Evolutionary conservation across 352 stramenopile genomes (phyloP).

Genomic region (Plasmopara halstedii): DNA sequence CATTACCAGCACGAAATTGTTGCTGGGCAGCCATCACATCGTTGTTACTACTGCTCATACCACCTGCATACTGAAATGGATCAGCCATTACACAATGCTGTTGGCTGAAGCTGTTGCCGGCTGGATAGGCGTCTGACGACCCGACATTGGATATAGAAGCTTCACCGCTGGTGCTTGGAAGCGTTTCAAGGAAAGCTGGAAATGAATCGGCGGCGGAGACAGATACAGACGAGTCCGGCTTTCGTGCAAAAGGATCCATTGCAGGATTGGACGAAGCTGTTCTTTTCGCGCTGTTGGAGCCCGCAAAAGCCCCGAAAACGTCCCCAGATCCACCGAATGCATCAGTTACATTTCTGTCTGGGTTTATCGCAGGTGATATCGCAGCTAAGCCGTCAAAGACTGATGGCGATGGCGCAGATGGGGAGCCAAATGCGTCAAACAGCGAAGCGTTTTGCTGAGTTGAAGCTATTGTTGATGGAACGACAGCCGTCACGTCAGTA

Average conservation of each 20-base stretch:
- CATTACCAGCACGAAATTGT: constrained; percentile 4
- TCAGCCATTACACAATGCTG: constrained; percentile 26
- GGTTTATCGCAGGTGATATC: constrained; percentile 10
- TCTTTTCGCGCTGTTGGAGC: constrained; percentile 18
- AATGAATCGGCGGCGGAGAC: constrained; percentile 39
- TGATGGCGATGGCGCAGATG: constrained; percentile 8
- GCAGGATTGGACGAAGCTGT: constrained; percentile 25
- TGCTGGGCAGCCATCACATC: constrained; percentile 24
- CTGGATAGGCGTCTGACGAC: constrained; percentile 6
- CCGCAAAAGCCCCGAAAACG: constrained; percentile 26
- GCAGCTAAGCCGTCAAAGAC: constrained; percentile 33
- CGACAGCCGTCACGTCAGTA: constrained; percentile 16
- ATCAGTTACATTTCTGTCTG: constrained; percentile 25
- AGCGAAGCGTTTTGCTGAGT: constrained; percentile 17
- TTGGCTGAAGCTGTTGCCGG: constrained; percentile 6
- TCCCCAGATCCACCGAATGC: constrained; percentile 28
- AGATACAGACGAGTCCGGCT: constrained; percentile 7
- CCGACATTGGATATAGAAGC: constrained; percentile 15
- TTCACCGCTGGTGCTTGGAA: constrained; percentile 8
- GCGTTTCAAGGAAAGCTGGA: constrained; percentile 54
- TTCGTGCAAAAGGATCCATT: constrained; percentile 24
- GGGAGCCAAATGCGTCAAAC: constrained; percentile 35
- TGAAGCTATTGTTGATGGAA: constrained; percentile 6
- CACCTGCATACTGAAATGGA: constrained; percentile 43
- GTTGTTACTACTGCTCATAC: constrained; percentile 19